Percentiles rank a stretch among this genome's conserved stretches.
These are phyloP conservation scores for Trichoderma cornu-damae DNA, from an alignment of 2,329 filamentous ascomycete species.

Conservation along the genomic window DNA sequence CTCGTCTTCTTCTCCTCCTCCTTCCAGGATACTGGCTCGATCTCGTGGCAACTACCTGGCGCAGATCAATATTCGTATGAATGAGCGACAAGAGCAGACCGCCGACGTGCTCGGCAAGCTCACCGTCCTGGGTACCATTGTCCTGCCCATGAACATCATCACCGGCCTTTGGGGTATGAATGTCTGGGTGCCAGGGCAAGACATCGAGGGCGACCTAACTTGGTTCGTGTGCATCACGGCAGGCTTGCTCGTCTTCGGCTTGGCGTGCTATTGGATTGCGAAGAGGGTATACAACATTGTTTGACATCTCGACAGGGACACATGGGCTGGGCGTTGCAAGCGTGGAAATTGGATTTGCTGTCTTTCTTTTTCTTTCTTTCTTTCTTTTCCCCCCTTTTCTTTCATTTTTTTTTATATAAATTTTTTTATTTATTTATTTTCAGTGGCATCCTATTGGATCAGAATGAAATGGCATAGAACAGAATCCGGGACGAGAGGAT, in stretches of 20 bases:
- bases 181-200: slow-evolving; percentile 89
- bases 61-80: slow-evolving; percentile 98
- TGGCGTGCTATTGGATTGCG: slow-evolving; percentile 73
- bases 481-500: background rate
- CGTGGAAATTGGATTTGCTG: background rate
- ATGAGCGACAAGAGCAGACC: slow-evolving; percentile 92
- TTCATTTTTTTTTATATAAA: background rate
- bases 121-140: slow-evolving; percentile 93
- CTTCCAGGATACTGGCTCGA: slow-evolving; percentile 70
- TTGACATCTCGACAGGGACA: slow-evolving; percentile 31
- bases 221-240: slow-evolving; percentile 75
- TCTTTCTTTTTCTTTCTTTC: background rate
- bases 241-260: slow-evolving; percentile 71
- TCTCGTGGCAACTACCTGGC: slow-evolving; percentile 98
- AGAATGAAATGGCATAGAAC: slow-evolving; percentile 4
- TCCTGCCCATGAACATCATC: slow-evolving; percentile 98
- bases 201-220: slow-evolving; percentile 64
- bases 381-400: too few relatives aligned
- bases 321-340: background rate
- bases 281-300: slow-evolving; percentile 81
- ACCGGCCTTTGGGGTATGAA: slow-evolving; percentile 99
- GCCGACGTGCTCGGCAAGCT: slow-evolving; percentile 91
- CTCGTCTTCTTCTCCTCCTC: background rate
- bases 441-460: background rate
- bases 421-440: background rate